A percentile compares a stretch with the other conserved stretches of the same genome.
phyloP scores from a whole-genome alignment of 2,329 filamentous ascomycete genomes.

The Pestalotiopsis sp. region DNA sequence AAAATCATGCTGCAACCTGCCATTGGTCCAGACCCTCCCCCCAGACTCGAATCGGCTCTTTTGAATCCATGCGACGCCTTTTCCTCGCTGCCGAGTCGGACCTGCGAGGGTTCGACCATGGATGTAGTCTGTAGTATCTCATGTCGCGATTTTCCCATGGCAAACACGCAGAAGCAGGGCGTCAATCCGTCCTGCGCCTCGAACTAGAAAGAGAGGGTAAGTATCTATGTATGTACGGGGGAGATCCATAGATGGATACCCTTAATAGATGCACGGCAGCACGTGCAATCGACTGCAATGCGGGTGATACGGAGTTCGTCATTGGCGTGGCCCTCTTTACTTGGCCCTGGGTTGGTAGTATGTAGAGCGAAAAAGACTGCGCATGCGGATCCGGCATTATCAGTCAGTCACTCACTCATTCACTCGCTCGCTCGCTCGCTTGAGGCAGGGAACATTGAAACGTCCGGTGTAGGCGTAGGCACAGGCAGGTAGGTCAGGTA shows the following conservation, averaged over 20 bases:
- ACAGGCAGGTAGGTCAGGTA: background rate
- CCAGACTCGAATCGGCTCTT: background rate
- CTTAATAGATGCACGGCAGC: background rate
- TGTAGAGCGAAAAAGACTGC: background rate
- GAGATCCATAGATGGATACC: no score
- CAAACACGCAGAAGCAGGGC: no score
- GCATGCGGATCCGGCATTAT: background rate
- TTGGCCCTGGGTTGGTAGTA: background rate
- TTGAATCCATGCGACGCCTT: background rate
- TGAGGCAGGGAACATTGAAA: background rate
- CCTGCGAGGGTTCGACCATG: background rate
- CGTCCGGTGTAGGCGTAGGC: background rate
- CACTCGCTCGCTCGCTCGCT: background rate
- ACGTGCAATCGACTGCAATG: background rate
- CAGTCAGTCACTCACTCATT: background rate
- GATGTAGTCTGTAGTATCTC: no score
- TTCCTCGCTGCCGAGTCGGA: background rate
- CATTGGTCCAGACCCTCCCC: constrained; percentile 9
- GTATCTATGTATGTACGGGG: background rate
- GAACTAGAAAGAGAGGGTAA: no score
- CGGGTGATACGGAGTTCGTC: background rate
- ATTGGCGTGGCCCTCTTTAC: background rate
- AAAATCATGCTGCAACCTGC: constrained; percentile 2
- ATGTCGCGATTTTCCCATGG: no score
- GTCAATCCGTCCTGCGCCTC: no score